A percentile compares a stretch with the other conserved stretches of the same genome.
These are phyloP conservation scores for Phytophthora lateralis DNA, from an alignment of 352 stramenopile species.

Conservation along the genomic window DNA sequence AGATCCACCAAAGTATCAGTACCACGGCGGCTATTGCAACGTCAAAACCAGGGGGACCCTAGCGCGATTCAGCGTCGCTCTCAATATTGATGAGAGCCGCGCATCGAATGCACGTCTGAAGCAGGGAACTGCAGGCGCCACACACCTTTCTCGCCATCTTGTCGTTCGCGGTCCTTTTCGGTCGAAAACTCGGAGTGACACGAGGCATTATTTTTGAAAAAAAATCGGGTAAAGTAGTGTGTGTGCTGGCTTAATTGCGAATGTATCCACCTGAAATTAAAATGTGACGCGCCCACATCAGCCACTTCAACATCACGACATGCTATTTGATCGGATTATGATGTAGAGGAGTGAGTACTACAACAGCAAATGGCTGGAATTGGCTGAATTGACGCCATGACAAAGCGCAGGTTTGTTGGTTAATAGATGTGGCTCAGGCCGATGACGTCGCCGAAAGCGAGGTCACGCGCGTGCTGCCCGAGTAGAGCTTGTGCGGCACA, in stretches of 20 bases:
- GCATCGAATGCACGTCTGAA: not conserved
- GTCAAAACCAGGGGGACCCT: not conserved
- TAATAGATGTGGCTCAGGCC: constrained; percentile 11
- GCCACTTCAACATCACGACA: constrained; percentile 21
- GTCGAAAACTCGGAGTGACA: constrained; percentile 32
- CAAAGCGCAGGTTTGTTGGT: not conserved
- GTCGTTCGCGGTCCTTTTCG: constrained; percentile 3
- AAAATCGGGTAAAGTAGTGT: too few species aligned
- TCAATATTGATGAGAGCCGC: not conserved
- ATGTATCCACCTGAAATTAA: not conserved
- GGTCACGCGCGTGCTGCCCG: constrained; percentile 39
- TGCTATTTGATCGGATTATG: not conserved
- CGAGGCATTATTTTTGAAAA: constrained; percentile 6
- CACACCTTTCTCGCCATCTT: constrained; percentile 44
- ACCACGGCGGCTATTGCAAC: constrained; percentile 1
- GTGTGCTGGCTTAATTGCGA: not conserved
- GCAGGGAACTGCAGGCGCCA: not conserved
- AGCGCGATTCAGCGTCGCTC: not conserved
- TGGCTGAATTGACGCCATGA: not conserved
- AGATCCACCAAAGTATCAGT: constrained; percentile 14
- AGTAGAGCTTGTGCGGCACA: constrained; percentile 63
- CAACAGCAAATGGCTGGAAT: not conserved
- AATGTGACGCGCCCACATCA: constrained; percentile 24
- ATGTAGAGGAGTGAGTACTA: not conserved
- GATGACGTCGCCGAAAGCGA: constrained; percentile 20